Base-by-base conservation (phyloP, 148 eudicot genomes). In the Chenopodium suecicum region DNA sequence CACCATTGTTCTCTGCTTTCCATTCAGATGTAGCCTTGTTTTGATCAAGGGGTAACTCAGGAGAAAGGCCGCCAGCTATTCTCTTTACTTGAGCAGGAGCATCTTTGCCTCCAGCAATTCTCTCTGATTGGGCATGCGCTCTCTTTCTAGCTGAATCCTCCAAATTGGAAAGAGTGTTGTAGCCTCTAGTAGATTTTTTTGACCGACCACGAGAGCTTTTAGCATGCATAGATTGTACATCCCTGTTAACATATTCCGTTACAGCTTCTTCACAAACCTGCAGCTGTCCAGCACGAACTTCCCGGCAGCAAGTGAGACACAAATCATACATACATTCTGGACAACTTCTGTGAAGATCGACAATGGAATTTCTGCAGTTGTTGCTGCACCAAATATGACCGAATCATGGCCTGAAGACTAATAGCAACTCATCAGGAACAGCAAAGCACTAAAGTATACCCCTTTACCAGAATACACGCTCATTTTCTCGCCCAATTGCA, bases 301-400 rank as follows among this genome's bases (percentile, higher is more conserved):
- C 93, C 27, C 82, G 83, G 82, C 94, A 92, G 81, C 92, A 92
- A 46, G 74, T 71, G 66, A 91, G 87, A 74, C 96, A 92, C 20
- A 91, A 82, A 81, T 91, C 88, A 86, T 89, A 87, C 71, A 52
- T 41, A 73, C 93, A 87, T 14, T 64, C 29, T 6, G 88, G 84
- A 65, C 96, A 92, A 83, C 85, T 91, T 85, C 94, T 73, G 76
- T 84, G 87, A 67, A 83, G 87, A 80, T 91, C 94, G 70, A 85
- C 80, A 52, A 91, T 89, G 50, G 89, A 88, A 29, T 92, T 88
- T 48, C 70, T 78, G 88, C 96, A 91, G 79, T 84, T 84, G 80
- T 87, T 76, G 80, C 92, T 92, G 88, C 90, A 88, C 6, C 60
- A 77, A 10, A 67, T 23, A 83, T 4, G 34, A 62, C 79, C 19